Conservation (phyloP, 371 early-diverging fungal species). For the Cokeromyces recurvatus region DNA sequence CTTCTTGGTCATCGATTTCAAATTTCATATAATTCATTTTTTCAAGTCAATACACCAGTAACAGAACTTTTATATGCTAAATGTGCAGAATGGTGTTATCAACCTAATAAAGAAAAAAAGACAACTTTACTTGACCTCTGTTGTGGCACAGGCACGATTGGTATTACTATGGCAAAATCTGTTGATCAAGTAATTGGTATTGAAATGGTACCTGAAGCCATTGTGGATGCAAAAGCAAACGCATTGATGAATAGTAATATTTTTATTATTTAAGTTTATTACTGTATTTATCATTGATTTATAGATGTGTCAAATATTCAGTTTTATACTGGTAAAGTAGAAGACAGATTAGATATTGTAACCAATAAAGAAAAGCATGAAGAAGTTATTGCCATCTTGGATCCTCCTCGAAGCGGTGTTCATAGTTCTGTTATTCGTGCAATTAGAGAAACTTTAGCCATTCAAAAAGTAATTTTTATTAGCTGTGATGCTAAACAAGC, state of each 20-base stretch:
- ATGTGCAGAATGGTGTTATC: conserved; percentile 32
- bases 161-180: conserved; percentile 68
- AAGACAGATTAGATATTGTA: conserved; percentile 49
- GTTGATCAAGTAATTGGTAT: conserved; percentile 74
- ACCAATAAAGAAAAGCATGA: conserved; percentile 22
- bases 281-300: not conserved
- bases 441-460: conserved; percentile 45
- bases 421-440: conserved; percentile 56
- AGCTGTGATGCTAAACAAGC: conserved; percentile 64
- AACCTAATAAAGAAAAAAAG: conserved; percentile 23
- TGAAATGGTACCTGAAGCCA: conserved; percentile 68
- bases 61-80: conserved; percentile 58
- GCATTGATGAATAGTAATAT: conserved; percentile 58
- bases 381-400: conserved; percentile 56
- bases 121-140: conserved; percentile 73
- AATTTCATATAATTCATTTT: conserved; percentile 69
- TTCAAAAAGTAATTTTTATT: conserved; percentile 63
- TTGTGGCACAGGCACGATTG: conserved; percentile 89
- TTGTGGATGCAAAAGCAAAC: conserved; percentile 74
- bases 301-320: conserved; percentile 39
- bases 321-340: conserved; percentile 56
- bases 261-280: conserved; percentile 33
- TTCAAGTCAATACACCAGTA: conserved; percentile 73
- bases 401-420: conserved; percentile 67
- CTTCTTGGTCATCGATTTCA: conserved; percentile 57